phyloP scores from a whole-genome alignment of 371 early-diverging fungal genomes.

The Gilbertella persicaria region DNA sequence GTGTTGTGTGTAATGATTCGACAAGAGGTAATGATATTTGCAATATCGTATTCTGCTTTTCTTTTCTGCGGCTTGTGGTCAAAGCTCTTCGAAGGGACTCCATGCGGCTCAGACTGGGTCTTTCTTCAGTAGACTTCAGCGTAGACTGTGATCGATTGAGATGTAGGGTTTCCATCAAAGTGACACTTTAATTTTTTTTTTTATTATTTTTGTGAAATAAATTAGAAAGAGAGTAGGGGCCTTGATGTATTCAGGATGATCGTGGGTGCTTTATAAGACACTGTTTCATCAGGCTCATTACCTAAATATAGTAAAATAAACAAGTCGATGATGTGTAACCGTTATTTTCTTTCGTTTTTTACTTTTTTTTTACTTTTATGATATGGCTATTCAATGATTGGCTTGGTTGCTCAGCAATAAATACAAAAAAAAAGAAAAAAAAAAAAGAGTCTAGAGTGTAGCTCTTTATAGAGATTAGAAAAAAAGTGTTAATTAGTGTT shows the following conservation, averaged over 20 bases:
- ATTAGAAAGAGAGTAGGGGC: constrained; percentile 6
- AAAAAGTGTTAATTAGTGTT: neutral
- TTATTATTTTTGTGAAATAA: constrained; percentile 3
- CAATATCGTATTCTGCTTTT: constrained; percentile 1
- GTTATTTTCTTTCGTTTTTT: neutral
- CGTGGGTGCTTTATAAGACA: constrained; percentile 9
- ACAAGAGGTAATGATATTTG: constrained; percentile 20
- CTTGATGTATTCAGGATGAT: constrained; percentile 2
- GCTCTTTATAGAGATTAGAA: no score
- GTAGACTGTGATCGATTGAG: constrained; percentile 3
- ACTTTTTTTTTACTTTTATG: no score
- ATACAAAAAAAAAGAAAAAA: neutral
- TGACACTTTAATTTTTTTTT: neutral
- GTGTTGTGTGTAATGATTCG: constrained; percentile 12
- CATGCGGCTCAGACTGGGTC: constrained; percentile 8
- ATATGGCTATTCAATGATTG: no score
- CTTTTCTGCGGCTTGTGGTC: constrained; percentile 18
- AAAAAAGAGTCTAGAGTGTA: neutral
- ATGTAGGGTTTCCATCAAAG: neutral
- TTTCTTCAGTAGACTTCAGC: neutral
- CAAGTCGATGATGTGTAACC: constrained; percentile 5
- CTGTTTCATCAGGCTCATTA: constrained; percentile 17
- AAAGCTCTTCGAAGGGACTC: constrained; percentile 20
- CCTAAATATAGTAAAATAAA: constrained; percentile 11
- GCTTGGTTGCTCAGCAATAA: neutral